Conservation (phyloP, 1,284 basidiomycete species). For the Coniferiporia sulphurascens region DNA sequence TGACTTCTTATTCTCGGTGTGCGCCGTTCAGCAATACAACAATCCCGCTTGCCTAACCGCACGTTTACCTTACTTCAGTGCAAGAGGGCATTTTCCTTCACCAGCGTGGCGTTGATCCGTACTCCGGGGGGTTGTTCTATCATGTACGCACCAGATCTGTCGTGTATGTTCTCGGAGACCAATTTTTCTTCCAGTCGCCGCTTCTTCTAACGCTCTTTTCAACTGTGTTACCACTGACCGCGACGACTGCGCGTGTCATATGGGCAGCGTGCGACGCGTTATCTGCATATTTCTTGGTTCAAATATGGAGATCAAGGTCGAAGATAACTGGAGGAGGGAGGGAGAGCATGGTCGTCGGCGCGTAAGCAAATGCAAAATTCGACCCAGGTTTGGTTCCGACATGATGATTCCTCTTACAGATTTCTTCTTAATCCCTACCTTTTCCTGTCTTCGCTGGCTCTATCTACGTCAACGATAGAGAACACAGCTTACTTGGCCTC, state of each 20-base stretch:
- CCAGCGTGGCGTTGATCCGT: conserved; percentile 72
- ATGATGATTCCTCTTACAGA: conserved; percentile 34
- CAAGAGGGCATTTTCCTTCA: conserved; percentile 83
- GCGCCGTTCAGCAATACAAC: conserved; percentile 34
- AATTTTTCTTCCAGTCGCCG: conserved; percentile 58
- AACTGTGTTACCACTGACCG: conserved; percentile 53
- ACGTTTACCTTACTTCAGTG: conserved; percentile 43
- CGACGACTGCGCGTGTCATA: conserved; percentile 45
- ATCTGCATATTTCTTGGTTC: conserved; percentile 61
- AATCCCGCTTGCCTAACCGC: conserved; percentile 7
- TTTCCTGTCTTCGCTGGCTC: conserved; percentile 70
- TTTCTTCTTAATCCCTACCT: conserved; percentile 90
- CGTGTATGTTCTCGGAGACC: conserved; percentile 14
- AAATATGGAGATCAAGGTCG: conserved; percentile 62
- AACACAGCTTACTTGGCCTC: conserved; percentile 65
- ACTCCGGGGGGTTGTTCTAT: conserved; percentile 77
- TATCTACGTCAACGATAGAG: conserved; percentile 79
- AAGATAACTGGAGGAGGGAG: conserved; percentile 40
- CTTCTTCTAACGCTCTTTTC: conserved; percentile 76
- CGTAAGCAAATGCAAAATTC: conserved; percentile 42
- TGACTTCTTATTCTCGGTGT: conserved; percentile 68
- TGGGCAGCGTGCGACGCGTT: conserved; percentile 71
- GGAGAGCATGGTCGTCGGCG: conserved; percentile 53
- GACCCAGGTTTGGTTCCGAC: neutral
- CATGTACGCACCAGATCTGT: conserved; percentile 53